Evolutionary conservation across 2,329 filamentous ascomycete species (phyloP), one percentile per base, ranked within the genome.

Genomic region (Penicillium freii): DNA sequence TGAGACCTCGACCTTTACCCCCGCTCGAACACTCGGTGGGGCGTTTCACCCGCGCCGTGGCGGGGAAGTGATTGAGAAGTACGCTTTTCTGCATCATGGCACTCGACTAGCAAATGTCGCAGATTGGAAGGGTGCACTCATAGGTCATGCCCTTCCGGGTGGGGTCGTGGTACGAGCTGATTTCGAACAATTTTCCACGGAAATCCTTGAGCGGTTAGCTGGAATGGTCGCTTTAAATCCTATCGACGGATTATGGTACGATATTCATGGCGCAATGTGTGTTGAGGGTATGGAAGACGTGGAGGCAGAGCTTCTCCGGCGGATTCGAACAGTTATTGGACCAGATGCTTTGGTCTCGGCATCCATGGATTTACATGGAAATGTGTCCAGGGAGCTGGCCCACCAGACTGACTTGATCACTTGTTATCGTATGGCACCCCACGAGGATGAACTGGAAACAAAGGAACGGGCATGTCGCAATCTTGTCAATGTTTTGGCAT

Each of bases 261-360:
- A 83, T 58, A 83, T 84, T 31, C 81, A 84, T 60, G 81, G 81
- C 15, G 81, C 81, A 4, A 83, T 84, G 81, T 80, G 77, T 44
- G 81, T 83, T 1, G 78, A 82, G 36, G 79, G 70, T 0, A 53
- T 82, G 5, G 75, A 80, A 38, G 81, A 84, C 61, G 69, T 67
- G 1, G 81, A 84, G 57, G 75, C 72, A 2, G 77, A 81, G 53
- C 75, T 83, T 29, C 69, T 83, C 21, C 66, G 67, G 13, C 77
- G 80, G 0, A 75, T 82, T 13, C 73, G 81, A 2, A 57, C 48
- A 0, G 76, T 82, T 3, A 74, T 82, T 21, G 81, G 81, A 0
- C 67, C 75, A 0, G 64, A 75, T 21, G 78, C 80, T 8, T 56
- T 83, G 13, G 78, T 83, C 6, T 82, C 81, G 1, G 79, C 81